Base-by-base conservation (phyloP, 208 protist species). In the Trypanosoma grayi region DNA sequence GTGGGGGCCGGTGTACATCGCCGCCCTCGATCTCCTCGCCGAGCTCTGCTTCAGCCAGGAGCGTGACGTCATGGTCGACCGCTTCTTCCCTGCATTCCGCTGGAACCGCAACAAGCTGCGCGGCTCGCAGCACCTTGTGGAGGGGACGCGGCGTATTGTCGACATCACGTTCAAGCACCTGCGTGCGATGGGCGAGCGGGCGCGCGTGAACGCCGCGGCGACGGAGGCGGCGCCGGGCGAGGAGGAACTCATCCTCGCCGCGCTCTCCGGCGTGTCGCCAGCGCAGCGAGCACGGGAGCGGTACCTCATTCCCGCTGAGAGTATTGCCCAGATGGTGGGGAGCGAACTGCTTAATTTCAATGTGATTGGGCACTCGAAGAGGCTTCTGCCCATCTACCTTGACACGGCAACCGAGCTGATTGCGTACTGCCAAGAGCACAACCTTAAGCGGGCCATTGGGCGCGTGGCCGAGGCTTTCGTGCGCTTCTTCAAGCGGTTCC, bases 311-410 rank as follows among this genome's bases (percentile, higher is more conserved):
- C 81, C 81, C 7, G 80, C 73, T 47, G 61, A 88, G 41, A 62
- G 37, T 27, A 60, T 60, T 10, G 59, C 70, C 6, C 46, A 56
- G 16, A 60, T 57, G 39, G 47, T 93, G 3, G 77, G 77, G 2
- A 58, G 57, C 22, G 66, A 79, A 22, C 71, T 93, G 36, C 79
- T 88, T 31, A 65, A 62, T 45, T 70, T 74, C 43, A 82, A 77
- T 52, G 76, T 60, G 8, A 85, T 90, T 54, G 79, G 83, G n/a
- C 73, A 77, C 33, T 81, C 81, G 4, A 80, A 73, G 41, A 76
- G 76, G 36, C 31, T 88, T 8, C 69, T 85, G n/a, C 73, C 75
- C 25, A 78, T 90, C 57, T 93, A 79, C 70, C 81, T 79, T 70
- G 73, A 76, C 41, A 75, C 79, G 4, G 79, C 75, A 2, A 57